These are phyloP conservation scores for Kwoniella heveanensis DNA, from an alignment of 768 basidiomycete genomes.

Conservation along the genomic window DNA sequence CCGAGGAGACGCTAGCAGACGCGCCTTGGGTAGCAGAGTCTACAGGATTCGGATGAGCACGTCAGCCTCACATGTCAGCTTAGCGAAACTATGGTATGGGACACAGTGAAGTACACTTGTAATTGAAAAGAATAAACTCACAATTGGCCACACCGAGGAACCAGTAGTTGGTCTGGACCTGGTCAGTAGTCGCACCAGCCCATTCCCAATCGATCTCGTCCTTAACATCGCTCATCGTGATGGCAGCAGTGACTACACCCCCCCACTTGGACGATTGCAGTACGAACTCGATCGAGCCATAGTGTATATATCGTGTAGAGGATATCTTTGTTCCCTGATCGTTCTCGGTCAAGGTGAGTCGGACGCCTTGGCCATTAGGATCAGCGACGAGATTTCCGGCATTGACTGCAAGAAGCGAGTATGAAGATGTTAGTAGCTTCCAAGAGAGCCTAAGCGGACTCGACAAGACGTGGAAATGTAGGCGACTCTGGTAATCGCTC, in stretches of 20 bases:
- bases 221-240: slow-evolving; percentile 74
- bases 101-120: too few relatives aligned
- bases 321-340: slow-evolving; percentile 76
- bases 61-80: neutral
- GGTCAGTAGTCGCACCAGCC: slow-evolving; percentile 59
- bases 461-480: neutral
- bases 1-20: slow-evolving; percentile 23
- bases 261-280: slow-evolving; percentile 70
- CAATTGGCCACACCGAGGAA: slow-evolving; percentile 47
- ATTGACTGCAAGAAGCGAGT: slow-evolving; percentile 12
- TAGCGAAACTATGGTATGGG: too few relatives aligned
- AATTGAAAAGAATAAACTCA: too few relatives aligned
- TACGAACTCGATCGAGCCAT: slow-evolving; percentile 64
- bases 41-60: neutral
- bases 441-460: too few relatives aligned
- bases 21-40: slow-evolving; percentile 39
- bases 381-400: slow-evolving; percentile 31
- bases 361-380: slow-evolving; percentile 25
- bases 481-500: slow-evolving; percentile 15
- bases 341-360: slow-evolving; percentile 66
- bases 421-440: too few relatives aligned
- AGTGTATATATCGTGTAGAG: slow-evolving; percentile 78
- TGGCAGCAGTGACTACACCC: slow-evolving; percentile 73
- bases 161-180: slow-evolving; percentile 71
- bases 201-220: slow-evolving; percentile 52